Conservation (phyloP, 805 yeast genomes). For the Ogataea nitratoaversa region DNA sequence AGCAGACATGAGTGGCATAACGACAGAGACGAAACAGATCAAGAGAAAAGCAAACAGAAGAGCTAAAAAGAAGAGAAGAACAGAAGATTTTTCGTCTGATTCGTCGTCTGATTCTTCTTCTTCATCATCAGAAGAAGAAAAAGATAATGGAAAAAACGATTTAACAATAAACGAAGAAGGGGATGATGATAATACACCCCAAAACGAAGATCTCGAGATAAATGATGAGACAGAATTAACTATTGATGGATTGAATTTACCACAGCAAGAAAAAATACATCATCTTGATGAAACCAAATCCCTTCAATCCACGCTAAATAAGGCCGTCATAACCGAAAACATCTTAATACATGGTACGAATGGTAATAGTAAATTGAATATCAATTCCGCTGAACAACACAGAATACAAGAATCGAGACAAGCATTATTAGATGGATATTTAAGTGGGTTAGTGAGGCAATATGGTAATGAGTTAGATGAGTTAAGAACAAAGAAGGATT, state of each 20-base stretch:
- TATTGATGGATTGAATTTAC: constrained; percentile 18
- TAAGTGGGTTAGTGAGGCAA: constrained; percentile 50
- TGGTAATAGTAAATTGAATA: constrained; percentile 20
- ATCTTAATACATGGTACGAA: constrained; percentile 2
- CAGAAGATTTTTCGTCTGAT: constrained; percentile 62
- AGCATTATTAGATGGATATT: constrained; percentile 45
- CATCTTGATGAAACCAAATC: constrained; percentile 14
- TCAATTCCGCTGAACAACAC: constrained; percentile 24
- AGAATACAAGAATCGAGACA: constrained; percentile 29
- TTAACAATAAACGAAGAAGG: constrained; percentile 11
- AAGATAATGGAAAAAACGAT: constrained; percentile 19
- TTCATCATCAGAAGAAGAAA: constrained; percentile 38
- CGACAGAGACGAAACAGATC: constrained; percentile 2
- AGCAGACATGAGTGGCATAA: too few relatives aligned
- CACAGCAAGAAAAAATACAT: too few relatives aligned
- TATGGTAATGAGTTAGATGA: constrained; percentile 61
- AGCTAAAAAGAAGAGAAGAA: constrained; percentile 77
- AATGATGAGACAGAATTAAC: constrained; percentile 21
- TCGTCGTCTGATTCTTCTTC: constrained; percentile 40
- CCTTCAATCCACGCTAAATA: too few relatives aligned
- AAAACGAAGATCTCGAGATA: background rate
- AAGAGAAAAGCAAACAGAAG: constrained; percentile 38
- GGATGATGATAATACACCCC: background rate
- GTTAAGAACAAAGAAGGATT: constrained; percentile 61
- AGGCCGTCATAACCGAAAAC: too few relatives aligned